These are phyloP conservation scores for Entomortierella chlamydospora DNA, from an alignment of 192 early-diverging fungal genomes.

Conservation along the genomic window DNA sequence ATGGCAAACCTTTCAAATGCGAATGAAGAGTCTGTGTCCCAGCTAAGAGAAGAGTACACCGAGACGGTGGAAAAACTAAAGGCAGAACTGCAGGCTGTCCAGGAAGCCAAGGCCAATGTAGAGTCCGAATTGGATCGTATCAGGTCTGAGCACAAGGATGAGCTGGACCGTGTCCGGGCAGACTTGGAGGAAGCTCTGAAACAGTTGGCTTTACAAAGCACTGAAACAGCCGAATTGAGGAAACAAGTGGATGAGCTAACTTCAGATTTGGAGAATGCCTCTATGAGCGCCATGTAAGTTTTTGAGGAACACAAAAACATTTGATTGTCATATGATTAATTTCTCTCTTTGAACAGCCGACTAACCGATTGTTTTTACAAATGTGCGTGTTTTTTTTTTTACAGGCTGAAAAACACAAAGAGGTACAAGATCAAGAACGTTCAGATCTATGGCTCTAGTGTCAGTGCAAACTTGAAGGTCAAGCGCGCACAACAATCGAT, in stretches of 20 bases:
- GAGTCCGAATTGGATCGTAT: conserved; percentile 3
- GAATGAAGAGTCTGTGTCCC: conserved; percentile 8
- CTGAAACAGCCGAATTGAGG: conserved; percentile 28
- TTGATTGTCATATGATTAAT: too few relatives aligned
- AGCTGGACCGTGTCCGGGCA: conserved; percentile 14
- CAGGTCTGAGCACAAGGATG: neutral
- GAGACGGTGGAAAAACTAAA: conserved; percentile 8
- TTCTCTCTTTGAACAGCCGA: too few relatives aligned
- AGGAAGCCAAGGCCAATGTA: neutral
- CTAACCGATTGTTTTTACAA: too few relatives aligned
- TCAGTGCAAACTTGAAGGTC: conserved; percentile 58
- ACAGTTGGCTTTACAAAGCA: conserved; percentile 17
- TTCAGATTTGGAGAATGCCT: conserved; percentile 28
- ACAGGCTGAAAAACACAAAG: conserved; percentile 43
- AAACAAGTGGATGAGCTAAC: conserved; percentile 28
- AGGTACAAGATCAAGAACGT: conserved; percentile 53
- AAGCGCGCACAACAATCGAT: conserved; percentile 61
- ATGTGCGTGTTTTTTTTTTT: too few relatives aligned
- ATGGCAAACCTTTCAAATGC: conserved; percentile 10
- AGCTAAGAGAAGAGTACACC: conserved; percentile 8
- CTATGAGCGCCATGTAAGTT: conserved; percentile 37
- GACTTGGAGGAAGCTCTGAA: conserved; percentile 38
- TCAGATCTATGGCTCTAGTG: conserved; percentile 60
- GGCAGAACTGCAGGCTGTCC: neutral
- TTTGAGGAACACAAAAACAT: neutral